A percentile compares a stretch with the other conserved stretches of the same genome.
These are phyloP conservation scores for Plantago ovata DNA, from an alignment of 257 asterid species.

Conservation along the genomic window DNA sequence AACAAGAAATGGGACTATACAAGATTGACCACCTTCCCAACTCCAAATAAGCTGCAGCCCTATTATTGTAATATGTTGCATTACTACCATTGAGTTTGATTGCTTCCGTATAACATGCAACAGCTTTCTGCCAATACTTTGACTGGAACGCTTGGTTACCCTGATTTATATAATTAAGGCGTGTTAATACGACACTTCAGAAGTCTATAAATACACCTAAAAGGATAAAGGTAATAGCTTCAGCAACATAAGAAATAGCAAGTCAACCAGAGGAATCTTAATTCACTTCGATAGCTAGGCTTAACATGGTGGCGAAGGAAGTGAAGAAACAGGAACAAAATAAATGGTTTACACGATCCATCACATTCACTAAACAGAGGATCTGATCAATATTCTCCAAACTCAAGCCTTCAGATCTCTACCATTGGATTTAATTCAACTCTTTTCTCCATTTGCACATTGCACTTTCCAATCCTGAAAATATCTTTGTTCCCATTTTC, in stretches of 20 bases:
- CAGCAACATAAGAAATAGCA: neutral
- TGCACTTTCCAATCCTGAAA: too few relatives aligned
- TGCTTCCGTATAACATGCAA: slow-evolving; percentile 86
- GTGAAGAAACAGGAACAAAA: too few relatives aligned
- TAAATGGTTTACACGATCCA: too few relatives aligned
- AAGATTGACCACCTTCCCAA: slow-evolving; percentile 51
- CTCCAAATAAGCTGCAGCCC: slow-evolving; percentile 95
- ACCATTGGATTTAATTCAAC: too few relatives aligned
- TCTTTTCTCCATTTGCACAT: too few relatives aligned
- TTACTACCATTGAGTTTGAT: slow-evolving; percentile 72
- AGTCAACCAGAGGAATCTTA: neutral
- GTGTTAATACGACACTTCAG: slow-evolving; percentile 9
- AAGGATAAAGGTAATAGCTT: slow-evolving; percentile 12
- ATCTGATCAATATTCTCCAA: too few relatives aligned
- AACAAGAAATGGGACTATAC: slow-evolving; percentile 2
- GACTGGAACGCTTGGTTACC: slow-evolving; percentile 96
- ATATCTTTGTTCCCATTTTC: too few relatives aligned
- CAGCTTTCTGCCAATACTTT: slow-evolving; percentile 83
- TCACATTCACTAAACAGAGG: too few relatives aligned
- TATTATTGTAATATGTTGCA: slow-evolving; percentile 85
- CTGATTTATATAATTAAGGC: slow-evolving; percentile 26
- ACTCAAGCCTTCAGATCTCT: too few relatives aligned
- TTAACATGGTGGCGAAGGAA: too few relatives aligned
- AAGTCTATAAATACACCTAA: neutral
- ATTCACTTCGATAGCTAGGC: too few relatives aligned